Evolutionary conservation across 2,329 filamentous ascomycete species (phyloP).

Genomic region (Rutstroemia sydowiana): DNA sequence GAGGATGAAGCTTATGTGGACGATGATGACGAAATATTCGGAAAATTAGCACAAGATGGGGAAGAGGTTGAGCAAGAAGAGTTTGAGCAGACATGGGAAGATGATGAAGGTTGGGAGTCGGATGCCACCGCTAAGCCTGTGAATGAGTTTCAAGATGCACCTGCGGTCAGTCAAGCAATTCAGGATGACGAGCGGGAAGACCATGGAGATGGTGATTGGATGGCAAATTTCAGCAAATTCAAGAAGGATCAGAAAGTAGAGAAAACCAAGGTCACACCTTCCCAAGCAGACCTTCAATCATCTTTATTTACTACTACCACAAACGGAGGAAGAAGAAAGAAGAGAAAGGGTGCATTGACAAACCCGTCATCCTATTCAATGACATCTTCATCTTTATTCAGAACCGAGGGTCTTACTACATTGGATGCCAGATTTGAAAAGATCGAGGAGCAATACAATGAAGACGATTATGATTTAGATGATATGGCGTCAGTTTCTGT

Average conservation of each 20-base stretch:
- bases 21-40: slow-evolving; percentile 76
- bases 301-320: slow-evolving; percentile 70
- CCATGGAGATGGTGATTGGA: slow-evolving; percentile 70
- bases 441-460: slow-evolving; percentile 74
- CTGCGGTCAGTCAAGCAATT: slow-evolving; percentile 34
- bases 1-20: slow-evolving; percentile 95
- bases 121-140: slow-evolving; percentile 78
- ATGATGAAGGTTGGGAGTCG: slow-evolving; percentile 78
- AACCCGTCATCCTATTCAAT: slow-evolving; percentile 83
- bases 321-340: slow-evolving; percentile 78
- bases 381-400: slow-evolving; percentile 78
- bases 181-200: slow-evolving; percentile 51
- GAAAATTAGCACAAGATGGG: slow-evolving; percentile 59
- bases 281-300: slow-evolving; percentile 58
- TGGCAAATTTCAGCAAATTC: slow-evolving; percentile 89
- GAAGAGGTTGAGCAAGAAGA: slow-evolving; percentile 71
- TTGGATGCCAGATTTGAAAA: slow-evolving; percentile 89
- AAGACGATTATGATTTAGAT: slow-evolving; percentile 52
- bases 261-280: slow-evolving; percentile 34
- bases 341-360: slow-evolving; percentile 89
- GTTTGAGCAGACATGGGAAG: slow-evolving; percentile 61
- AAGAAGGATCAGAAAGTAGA: slow-evolving; percentile 68
- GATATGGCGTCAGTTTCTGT: slow-evolving; percentile 56
- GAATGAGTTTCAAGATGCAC: slow-evolving; percentile 43
- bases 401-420: slow-evolving; percentile 79